Percentiles rank a stretch among this genome's conserved stretches.
phyloP scores from a whole-genome alignment of 441 rosid genomes.

The Eruca vesicaria region DNA sequence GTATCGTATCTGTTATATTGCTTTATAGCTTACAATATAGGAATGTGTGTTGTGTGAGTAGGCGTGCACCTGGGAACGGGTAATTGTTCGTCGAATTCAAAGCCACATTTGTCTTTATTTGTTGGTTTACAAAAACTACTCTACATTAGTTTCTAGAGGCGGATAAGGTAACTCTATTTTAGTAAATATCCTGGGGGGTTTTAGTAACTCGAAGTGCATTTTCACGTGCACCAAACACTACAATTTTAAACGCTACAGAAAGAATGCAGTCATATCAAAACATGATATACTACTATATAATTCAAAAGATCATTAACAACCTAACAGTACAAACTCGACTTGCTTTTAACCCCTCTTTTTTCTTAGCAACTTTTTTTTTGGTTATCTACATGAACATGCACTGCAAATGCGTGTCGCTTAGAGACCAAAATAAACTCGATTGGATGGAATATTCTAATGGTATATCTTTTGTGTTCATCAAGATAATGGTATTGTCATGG shows the following conservation, averaged over 20 bases:
- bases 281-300: not conserved
- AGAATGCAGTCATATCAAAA: conserved; percentile 21
- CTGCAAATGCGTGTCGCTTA: too few species aligned
- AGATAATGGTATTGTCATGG: too few species aligned
- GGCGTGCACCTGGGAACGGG: conserved; percentile 27
- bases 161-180: conserved; percentile 10
- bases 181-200: not conserved
- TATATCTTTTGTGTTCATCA: too few species aligned
- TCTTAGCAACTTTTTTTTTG: too few species aligned
- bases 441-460: too few species aligned
- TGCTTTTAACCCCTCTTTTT: too few species aligned
- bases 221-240: conserved; percentile 28
- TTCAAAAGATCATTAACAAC: too few species aligned
- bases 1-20: not conserved
- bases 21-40: not conserved
- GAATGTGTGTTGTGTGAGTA: conserved; percentile 8
- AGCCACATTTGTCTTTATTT: not conserved
- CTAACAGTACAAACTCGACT: too few species aligned
- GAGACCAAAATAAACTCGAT: too few species aligned
- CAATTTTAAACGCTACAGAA: conserved; percentile 24
- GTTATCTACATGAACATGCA: too few species aligned
- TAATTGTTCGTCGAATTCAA: conserved; percentile 20
- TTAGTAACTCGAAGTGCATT: conserved; percentile 17
- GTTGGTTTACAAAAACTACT: not conserved
- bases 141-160: not conserved